Conservation (phyloP, 2,329 filamentous ascomycete genomes). For the Ceratocystis harringtonii region DNA sequence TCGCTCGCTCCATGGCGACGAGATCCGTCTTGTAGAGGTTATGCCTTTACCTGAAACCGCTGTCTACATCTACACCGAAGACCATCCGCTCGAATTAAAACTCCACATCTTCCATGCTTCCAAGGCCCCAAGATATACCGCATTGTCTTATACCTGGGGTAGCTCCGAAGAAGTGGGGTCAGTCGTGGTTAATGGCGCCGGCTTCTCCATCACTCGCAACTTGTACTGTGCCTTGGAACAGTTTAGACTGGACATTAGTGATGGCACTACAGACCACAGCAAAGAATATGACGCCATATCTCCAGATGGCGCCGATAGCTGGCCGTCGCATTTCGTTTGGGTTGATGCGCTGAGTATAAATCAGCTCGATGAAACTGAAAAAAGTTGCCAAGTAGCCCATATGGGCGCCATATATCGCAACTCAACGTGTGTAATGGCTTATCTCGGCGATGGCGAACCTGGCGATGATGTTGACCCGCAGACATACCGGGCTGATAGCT, state of each 20-base stretch:
- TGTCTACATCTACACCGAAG: not conserved
- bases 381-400: slow-evolving; percentile 20
- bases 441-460: slow-evolving; percentile 16
- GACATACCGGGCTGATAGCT: not conserved
- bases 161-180: slow-evolving; percentile 17
- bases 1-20: slow-evolving; percentile 8
- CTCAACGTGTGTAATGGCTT: slow-evolving; percentile 18
- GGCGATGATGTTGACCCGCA: not conserved
- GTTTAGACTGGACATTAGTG: slow-evolving; percentile 20
- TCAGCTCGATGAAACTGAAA: slow-evolving; percentile 20
- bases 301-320: slow-evolving; percentile 5
- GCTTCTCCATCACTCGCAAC: slow-evolving; percentile 21
- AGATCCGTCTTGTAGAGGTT: slow-evolving; percentile 18
- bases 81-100: slow-evolving; percentile 7
- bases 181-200: slow-evolving; percentile 20
- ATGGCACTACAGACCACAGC: not conserved
- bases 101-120: slow-evolving; percentile 14
- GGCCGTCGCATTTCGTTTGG: slow-evolving; percentile 19
- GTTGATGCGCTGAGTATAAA: slow-evolving; percentile 22
- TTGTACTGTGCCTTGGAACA: slow-evolving; percentile 22
- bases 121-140: slow-evolving; percentile 18
- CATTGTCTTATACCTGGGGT: slow-evolving; percentile 23
- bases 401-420: slow-evolving; percentile 21
- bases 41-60: slow-evolving; percentile 4
- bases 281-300: not conserved